These are phyloP conservation scores for Pseudonitzschia delicatissima DNA, from an alignment of 108 stramenopile genomes.

Conservation along the genomic window DNA sequence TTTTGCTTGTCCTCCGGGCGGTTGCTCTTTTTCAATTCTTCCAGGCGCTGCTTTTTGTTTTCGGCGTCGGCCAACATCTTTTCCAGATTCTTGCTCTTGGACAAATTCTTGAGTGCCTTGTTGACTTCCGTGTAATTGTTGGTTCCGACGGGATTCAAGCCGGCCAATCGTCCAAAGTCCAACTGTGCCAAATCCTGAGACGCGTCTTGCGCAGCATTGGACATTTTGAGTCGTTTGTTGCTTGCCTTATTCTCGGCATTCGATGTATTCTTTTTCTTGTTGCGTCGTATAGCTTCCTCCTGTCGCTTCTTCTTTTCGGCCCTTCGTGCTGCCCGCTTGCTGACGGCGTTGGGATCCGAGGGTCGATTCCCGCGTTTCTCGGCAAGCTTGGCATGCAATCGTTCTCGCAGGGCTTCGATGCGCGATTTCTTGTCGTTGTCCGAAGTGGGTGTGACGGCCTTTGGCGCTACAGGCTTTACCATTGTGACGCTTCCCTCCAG, in stretches of 20 bases:
- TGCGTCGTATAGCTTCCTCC: constrained; percentile 57
- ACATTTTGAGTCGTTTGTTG: constrained; percentile 26
- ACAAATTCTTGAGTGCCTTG: constrained; percentile 65
- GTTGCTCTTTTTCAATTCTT: constrained; percentile 68
- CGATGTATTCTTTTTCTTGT: constrained; percentile 38
- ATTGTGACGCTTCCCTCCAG: constrained; percentile 21
- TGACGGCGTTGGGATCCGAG: constrained; percentile 47
- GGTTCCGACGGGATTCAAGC: constrained; percentile 47
- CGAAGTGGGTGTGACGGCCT: constrained; percentile 1
- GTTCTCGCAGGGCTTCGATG: constrained; percentile 78
- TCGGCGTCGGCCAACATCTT: constrained; percentile 85
- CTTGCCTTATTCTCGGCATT: constrained; percentile 28
- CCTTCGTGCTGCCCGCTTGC: constrained; percentile 84
- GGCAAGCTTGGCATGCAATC: constrained; percentile 76
- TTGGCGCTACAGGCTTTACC: constrained; percentile 2
- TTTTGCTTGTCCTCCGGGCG: constrained; percentile 71
- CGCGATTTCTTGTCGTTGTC: constrained; percentile 56
- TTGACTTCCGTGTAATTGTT: constrained; percentile 44
- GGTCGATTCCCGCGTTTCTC: constrained; percentile 57
- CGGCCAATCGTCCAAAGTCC: constrained; percentile 79
- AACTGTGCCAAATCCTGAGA: constrained; percentile 60
- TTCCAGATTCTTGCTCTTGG: constrained; percentile 79
- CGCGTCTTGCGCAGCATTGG: constrained; percentile 9
- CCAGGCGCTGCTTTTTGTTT: constrained; percentile 63
- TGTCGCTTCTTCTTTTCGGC: constrained; percentile 72